Percentiles rank a stretch among this genome's conserved stretches.
phyloP scores from a whole-genome alignment of 202 grass and related monocot genomes.

The Saccharum hybrid region DNA sequence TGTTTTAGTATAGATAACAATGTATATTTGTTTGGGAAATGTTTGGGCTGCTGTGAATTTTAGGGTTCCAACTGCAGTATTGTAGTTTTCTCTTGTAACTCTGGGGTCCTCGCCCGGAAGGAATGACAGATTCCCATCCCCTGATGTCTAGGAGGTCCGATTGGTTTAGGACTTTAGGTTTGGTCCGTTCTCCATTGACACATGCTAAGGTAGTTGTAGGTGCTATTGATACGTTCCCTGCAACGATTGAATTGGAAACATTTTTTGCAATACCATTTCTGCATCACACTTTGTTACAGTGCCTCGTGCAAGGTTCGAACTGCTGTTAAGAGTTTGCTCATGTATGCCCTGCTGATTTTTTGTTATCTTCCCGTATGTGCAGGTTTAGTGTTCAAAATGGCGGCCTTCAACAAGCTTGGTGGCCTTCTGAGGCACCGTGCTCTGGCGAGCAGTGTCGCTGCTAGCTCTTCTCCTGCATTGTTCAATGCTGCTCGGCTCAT shows the following conservation, averaged over 20 bases:
- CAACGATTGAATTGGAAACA: background rate
- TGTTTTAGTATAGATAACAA: background rate
- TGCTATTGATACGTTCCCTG: background rate
- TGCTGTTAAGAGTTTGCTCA: background rate
- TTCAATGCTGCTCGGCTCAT: conserved; percentile 68
- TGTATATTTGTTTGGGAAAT: background rate
- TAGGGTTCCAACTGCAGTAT: background rate
- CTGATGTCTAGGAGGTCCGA: background rate
- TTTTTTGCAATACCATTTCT: no score
- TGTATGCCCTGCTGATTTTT: background rate
- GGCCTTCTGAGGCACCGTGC: conserved; percentile 62
- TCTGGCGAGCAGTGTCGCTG: conserved; percentile 30
- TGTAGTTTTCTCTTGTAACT: background rate
- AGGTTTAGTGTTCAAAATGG: conserved; percentile 62
- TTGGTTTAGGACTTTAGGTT: background rate
- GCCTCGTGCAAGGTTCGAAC: background rate
- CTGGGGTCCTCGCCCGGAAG: background rate
- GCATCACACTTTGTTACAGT: no score
- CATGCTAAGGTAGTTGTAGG: background rate
- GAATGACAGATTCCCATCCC: background rate
- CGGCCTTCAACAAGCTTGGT: conserved; percentile 76
- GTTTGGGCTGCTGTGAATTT: background rate
- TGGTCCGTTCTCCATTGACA: background rate
- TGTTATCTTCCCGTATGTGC: background rate
- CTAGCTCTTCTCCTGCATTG: conserved; percentile 42